Base-by-base conservation (phyloP, 306 rosid genomes). In the Abrus pulchellus region DNA sequence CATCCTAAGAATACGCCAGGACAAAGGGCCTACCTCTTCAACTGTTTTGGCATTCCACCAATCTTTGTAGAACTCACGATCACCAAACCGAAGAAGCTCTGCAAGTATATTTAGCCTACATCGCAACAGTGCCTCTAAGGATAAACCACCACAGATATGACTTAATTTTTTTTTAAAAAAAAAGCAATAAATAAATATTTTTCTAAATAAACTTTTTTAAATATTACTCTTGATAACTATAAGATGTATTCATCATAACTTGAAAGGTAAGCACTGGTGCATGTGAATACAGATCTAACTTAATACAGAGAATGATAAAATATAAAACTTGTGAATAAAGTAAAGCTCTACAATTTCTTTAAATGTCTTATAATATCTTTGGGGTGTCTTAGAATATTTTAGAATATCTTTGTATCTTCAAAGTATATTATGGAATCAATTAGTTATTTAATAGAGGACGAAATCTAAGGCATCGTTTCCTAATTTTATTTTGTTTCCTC, bases 41-140 rank as follows among this genome's bases (percentile, higher is more conserved):
- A 95, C 96, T 32, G 97, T 95, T 86, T 87, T 84, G 72, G 98
- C 99, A 88, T 95, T 95, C 99, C 99, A 95, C 99, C 99, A 95
- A 82, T 93, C 99, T 81, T 93, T 93, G 84, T 95, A 95, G 80
- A 95, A 95, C 85, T 92, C 98, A 7, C 99, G 94, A 83, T 95
- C 99, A 29, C 99, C 99, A 88, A 95, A 95, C 9, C 89, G 85
- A 69, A 95, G 88, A 83, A 95, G 87, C 86, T 95, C 99, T 14
- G 99, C 99, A 48, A 95, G 93, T 86, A 95, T 93, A 83, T 95
- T 95, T 86, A 95, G 86, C 99, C 99, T 95, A 82, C 78, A 89
- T 79, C 52, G 74, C 64, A 86, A 63, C 60, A 79, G 55, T 78
- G 45, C 20, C 78, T 60, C 77, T 77, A 76, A 88, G 69, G 78